These are phyloP conservation scores for Chrysosphaeria jannelii DNA, from an alignment of 2,329 filamentous ascomycete genomes.

Conservation along the genomic window DNA sequence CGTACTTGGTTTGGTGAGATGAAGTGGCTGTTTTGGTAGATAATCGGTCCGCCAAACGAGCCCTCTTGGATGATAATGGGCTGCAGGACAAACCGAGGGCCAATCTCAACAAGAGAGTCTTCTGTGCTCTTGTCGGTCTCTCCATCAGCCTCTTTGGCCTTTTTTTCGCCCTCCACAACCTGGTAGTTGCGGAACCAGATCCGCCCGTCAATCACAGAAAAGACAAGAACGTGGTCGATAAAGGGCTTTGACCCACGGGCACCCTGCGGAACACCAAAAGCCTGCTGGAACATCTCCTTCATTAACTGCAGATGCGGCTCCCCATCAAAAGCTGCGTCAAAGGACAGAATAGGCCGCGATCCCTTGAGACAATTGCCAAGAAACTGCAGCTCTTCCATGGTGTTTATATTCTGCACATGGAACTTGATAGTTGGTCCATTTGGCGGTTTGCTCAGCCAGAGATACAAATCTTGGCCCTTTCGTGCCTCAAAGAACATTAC, in stretches of 20 bases:
- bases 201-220: conserved; percentile 73
- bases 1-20: conserved; percentile 87
- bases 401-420: conserved; percentile 68
- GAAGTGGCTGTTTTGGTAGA: conserved; percentile 96
- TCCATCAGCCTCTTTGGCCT: conserved; percentile 23
- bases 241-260: conserved; percentile 85
- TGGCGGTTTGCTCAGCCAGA: conserved; percentile 77
- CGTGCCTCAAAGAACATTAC: conserved; percentile 83
- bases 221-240: conserved; percentile 78
- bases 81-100: conserved; percentile 72
- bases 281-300: conserved; percentile 69
- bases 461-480: conserved; percentile 80
- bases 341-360: conserved; percentile 67
- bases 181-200: conserved; percentile 94
- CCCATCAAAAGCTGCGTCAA: conserved; percentile 62
- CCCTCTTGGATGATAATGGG: conserved; percentile 89
- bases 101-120: conserved; percentile 69
- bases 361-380: conserved; percentile 92
- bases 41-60: conserved; percentile 81
- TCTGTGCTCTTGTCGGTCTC: conserved; percentile 25
- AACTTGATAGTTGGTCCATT: conserved; percentile 34
- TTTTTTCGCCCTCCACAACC: conserved; percentile 38
- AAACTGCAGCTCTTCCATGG: conserved; percentile 90
- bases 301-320: conserved; percentile 55
- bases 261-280: conserved; percentile 73